Conservation (phyloP, 202 grass and related monocot species). For the Elaeis oleifera region DNA sequence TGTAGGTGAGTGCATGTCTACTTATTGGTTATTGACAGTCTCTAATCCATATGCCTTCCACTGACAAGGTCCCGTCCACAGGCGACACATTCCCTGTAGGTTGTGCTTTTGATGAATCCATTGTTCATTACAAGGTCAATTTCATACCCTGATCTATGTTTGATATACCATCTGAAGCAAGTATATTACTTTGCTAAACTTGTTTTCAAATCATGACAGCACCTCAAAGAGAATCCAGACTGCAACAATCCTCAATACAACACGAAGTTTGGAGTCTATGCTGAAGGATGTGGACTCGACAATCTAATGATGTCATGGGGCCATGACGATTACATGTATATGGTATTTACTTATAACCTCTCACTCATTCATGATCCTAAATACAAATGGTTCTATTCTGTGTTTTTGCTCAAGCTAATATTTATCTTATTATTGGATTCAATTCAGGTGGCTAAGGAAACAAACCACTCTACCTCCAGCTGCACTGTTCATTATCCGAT, state of each 20-base stretch:
- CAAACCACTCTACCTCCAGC: conserved; percentile 10
- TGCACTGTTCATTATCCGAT: conserved; percentile 17
- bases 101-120: conserved; percentile 64
- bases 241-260: conserved; percentile 56
- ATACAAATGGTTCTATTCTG: background rate
- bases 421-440: no score
- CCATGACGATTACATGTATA: conserved; percentile 85
- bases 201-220: conserved; percentile 30
- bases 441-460: conserved; percentile 18
- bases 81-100: conserved; percentile 88
- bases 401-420: background rate
- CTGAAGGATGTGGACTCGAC: conserved; percentile 66
- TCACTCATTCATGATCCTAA: background rate
- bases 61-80: conserved; percentile 2
- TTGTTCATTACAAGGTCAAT: conserved; percentile 82
- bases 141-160: no score
- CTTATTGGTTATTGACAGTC: no score
- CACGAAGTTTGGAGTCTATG: conserved; percentile 64
- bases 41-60: background rate
- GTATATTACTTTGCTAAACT: no score
- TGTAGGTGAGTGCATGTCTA: conserved; percentile 39
- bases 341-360: conserved; percentile 33
- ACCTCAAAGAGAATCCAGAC: conserved; percentile 75
- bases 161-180: no score
- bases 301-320: conserved; percentile 82